Evolutionary conservation across 805 yeast species (phyloP).

Genomic region (Lipomyces starkeyi): DNA sequence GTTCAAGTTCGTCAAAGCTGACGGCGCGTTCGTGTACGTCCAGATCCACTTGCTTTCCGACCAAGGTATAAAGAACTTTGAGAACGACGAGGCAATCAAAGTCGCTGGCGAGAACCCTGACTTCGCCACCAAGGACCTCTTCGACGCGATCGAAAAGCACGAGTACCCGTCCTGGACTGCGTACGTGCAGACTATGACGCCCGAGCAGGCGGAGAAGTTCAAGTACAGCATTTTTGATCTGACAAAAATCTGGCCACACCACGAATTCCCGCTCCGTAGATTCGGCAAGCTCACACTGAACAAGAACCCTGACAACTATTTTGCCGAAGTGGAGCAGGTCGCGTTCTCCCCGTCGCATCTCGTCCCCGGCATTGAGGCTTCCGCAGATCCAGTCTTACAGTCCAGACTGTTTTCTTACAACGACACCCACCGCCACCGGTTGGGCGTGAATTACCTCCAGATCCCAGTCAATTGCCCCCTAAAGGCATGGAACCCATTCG

Average conservation of each 20-base stretch:
- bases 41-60: conserved; percentile 61
- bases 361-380: conserved; percentile 76
- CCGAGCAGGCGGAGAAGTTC: conserved; percentile 60
- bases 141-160: conserved; percentile 55
- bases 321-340: conserved; percentile 57
- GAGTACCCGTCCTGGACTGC: conserved; percentile 58
- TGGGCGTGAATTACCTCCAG: conserved; percentile 71
- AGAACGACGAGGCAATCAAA: conserved; percentile 55
- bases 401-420: conserved; percentile 76
- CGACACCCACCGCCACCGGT: conserved; percentile 78
- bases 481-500: conserved; percentile 50
- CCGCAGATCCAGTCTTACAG: conserved; percentile 79
- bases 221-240: conserved; percentile 58
- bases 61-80: conserved; percentile 56
- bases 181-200: conserved; percentile 65
- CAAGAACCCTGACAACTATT: conserved; percentile 62
- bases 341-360: conserved; percentile 78
- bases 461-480: conserved; percentile 72
- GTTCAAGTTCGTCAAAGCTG: conserved; percentile 59
- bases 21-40: conserved; percentile 59
- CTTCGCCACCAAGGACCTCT: conserved; percentile 53
- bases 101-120: conserved; percentile 60
- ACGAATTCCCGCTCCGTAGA: conserved; percentile 59
- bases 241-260: conserved; percentile 65
- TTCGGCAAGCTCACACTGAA: conserved; percentile 62